Evolutionary conservation across 108 stramenopile species (phyloP).

Genomic region (Seminavis robusta): DNA sequence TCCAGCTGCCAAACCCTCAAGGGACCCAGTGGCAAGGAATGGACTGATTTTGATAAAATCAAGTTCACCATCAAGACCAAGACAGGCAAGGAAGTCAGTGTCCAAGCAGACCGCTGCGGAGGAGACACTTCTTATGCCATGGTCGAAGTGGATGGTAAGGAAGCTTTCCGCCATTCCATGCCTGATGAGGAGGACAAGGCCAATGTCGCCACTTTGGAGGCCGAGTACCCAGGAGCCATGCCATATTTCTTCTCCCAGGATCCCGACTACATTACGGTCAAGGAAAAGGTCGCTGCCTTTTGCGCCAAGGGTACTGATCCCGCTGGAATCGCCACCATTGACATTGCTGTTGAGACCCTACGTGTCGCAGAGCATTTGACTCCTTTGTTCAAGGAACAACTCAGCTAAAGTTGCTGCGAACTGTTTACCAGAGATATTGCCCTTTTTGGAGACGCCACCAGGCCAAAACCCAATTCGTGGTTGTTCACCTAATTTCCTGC

Average conservation of each 20-base stretch:
- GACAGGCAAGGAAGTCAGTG: constrained; percentile 81
- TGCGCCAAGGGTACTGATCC: constrained; percentile 67
- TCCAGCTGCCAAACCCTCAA: constrained; percentile 72
- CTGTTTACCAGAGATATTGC: too few relatives aligned
- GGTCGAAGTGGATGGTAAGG: constrained; percentile 71
- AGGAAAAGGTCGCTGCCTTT: constrained; percentile 81
- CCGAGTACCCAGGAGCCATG: constrained; percentile 85
- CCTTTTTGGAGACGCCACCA: too few relatives aligned
- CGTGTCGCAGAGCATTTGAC: constrained; percentile 89
- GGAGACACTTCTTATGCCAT: constrained; percentile 79
- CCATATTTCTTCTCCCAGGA: constrained; percentile 91
- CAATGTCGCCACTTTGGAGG: constrained; percentile 53
- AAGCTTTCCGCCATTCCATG: constrained; percentile 87
- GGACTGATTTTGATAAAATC: constrained; percentile 90
- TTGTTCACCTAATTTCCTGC: too few relatives aligned
- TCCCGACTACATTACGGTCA: constrained; percentile 89
- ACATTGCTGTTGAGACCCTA: constrained; percentile 83
- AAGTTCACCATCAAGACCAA: constrained; percentile 94
- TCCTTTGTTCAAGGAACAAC: constrained; percentile 75
- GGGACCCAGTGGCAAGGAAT: constrained; percentile 75
- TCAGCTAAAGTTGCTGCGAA: constrained; percentile 59
- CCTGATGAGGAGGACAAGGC: constrained; percentile 87
- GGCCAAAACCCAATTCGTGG: too few relatives aligned
- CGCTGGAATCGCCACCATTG: constrained; percentile 84
- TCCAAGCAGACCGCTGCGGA: constrained; percentile 86